Conservation (phyloP, 441 rosid species). For the Pelargonium australe region DNA sequence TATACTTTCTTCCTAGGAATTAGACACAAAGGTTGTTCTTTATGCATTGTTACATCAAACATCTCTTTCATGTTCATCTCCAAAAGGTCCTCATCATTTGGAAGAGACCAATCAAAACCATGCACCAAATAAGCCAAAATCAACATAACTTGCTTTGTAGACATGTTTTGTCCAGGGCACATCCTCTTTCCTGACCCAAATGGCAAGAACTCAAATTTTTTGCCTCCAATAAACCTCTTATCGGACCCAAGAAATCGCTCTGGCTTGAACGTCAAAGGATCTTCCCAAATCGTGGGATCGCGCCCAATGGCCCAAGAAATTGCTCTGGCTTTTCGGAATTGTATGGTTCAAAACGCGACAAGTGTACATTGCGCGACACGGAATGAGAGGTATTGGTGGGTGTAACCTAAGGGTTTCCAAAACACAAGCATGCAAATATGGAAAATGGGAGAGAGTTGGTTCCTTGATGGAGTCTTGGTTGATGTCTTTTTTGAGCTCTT, state of each 20-base stretch:
- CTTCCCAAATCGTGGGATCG: no score
- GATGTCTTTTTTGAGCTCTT: slow-evolving; percentile 13
- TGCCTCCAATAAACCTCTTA: no score
- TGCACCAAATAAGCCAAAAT: not conserved
- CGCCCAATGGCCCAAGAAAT: no score
- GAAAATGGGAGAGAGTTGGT: not conserved
- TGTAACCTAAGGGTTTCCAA: no score
- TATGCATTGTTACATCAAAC: not conserved
- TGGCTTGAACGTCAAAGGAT: no score
- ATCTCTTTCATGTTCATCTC: not conserved
- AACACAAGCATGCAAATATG: no score
- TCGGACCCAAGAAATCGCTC: no score
- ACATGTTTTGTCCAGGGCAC: not conserved
- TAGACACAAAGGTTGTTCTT: not conserved
- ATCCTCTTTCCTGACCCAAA: no score
- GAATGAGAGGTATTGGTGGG: no score
- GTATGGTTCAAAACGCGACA: slow-evolving; percentile 13
- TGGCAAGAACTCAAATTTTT: no score
- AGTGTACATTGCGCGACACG: not conserved
- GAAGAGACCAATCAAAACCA: not conserved
- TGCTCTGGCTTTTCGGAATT: no score
- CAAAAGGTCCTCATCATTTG: not conserved
- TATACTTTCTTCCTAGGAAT: not conserved
- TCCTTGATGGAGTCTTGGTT: not conserved
- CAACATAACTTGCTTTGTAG: not conserved